Conservation (phyloP, 2,329 filamentous ascomycete species). For the Exophiala sp. region DNA sequence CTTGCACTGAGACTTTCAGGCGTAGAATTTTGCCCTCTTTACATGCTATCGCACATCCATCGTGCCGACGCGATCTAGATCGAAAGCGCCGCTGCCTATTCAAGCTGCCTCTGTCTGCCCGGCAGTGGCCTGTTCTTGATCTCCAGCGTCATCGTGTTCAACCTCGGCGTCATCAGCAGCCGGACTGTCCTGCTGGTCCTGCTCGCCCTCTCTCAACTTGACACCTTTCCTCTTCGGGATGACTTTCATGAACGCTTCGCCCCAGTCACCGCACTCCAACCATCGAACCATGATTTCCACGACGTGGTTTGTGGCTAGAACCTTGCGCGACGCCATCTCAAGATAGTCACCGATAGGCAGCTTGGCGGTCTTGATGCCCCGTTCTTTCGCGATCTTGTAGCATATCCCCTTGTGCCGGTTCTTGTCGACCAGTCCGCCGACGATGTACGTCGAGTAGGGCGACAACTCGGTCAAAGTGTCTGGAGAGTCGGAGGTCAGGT, state of each 20-base stretch:
- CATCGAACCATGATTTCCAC: conserved; percentile 94
- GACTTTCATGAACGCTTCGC: conserved; percentile 77
- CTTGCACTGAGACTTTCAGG: no score
- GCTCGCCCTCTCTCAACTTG: conserved; percentile 50
- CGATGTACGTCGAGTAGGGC: conserved; percentile 85
- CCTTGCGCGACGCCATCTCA: conserved; percentile 79
- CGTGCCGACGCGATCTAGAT: no score
- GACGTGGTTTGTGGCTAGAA: conserved; percentile 92
- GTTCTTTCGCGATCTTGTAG: conserved; percentile 72
- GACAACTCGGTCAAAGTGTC: conserved; percentile 78
- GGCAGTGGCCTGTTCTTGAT: conserved; percentile 31
- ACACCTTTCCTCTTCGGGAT: conserved; percentile 90
- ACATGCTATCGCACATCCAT: no score
- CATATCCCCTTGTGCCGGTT: conserved; percentile 95
- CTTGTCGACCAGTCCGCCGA: conserved; percentile 92
- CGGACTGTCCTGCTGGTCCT: conserved; percentile 1
- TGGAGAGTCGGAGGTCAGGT: conserved; percentile 87
- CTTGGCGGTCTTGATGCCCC: conserved; percentile 74
- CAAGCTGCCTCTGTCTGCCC: conserved; percentile 2
- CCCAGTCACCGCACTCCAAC: conserved; percentile 90
- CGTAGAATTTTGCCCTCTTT: no score
- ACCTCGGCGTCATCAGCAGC: conserved; percentile 7
- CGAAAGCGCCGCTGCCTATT: no score
- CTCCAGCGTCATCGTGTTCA: conserved; percentile 30
- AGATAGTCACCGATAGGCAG: conserved; percentile 94